These are phyloP conservation scores for Tricholoma hemisulphureum DNA, from an alignment of 768 basidiomycete genomes.

Conservation along the genomic window DNA sequence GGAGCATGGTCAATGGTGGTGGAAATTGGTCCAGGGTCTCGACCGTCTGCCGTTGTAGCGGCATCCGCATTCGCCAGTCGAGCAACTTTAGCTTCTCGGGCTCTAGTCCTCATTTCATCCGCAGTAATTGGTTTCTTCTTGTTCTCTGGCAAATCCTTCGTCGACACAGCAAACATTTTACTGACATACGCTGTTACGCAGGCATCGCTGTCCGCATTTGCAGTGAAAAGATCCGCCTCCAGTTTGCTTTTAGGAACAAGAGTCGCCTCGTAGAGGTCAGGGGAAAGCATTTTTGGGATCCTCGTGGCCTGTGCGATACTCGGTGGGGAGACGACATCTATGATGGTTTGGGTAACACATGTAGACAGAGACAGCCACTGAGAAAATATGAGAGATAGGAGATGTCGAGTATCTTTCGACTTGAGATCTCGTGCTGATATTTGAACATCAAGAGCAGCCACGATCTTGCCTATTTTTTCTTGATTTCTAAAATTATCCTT, in stretches of 20 bases:
- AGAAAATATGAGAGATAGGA: constrained; percentile 84
- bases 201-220: constrained; percentile 56
- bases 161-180: constrained; percentile 96
- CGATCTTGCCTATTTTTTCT: constrained; percentile 87
- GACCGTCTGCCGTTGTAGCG: constrained; percentile 11
- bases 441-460: constrained; percentile 76
- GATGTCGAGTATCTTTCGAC: constrained; percentile 83
- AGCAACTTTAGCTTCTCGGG: constrained; percentile 50
- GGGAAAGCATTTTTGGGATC: constrained; percentile 90
- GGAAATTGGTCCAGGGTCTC: constrained; percentile 1
- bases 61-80: constrained; percentile 23
- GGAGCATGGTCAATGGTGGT: constrained; percentile 15
- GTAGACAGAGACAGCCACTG: constrained; percentile 97
- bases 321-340: constrained; percentile 93
- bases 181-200: constrained; percentile 85
- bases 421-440: constrained; percentile 86
- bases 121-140: constrained; percentile 74
- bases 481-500: constrained; percentile 59
- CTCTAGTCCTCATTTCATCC: constrained; percentile 76
- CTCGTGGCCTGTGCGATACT: constrained; percentile 75
- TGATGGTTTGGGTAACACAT: constrained; percentile 85
- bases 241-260: constrained; percentile 70
- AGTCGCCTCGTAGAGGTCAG: constrained; percentile 61
- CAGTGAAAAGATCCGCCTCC: constrained; percentile 80
- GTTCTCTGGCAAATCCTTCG: constrained; percentile 80